These are phyloP conservation scores for Cephalotrichum gorgonifer DNA, from an alignment of 2,329 filamentous ascomycete genomes.

Conservation along the genomic window DNA sequence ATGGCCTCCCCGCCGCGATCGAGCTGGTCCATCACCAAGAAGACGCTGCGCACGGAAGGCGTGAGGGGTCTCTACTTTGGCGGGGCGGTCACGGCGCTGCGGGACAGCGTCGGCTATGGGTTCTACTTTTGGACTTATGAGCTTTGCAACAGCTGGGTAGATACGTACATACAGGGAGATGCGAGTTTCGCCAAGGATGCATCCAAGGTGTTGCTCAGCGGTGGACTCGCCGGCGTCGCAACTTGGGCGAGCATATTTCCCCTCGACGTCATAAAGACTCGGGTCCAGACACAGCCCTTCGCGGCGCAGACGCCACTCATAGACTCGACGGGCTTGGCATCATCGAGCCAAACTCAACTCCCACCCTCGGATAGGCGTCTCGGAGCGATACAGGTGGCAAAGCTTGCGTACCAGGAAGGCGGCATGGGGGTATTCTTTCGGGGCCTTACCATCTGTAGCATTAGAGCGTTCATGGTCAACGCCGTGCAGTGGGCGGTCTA, in stretches of 20 bases:
- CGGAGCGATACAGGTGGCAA: constrained; percentile 54
- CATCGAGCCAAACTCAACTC: constrained; percentile 7
- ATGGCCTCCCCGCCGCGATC: constrained; percentile 39
- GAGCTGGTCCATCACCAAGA: constrained; percentile 52
- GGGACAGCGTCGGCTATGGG: constrained; percentile 88
- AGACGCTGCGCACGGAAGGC: constrained; percentile 46
- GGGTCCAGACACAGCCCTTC: constrained; percentile 65
- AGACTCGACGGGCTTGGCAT: background rate
- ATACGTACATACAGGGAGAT: constrained; percentile 16
- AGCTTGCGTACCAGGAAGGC: constrained; percentile 52
- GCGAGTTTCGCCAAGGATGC: constrained; percentile 31
- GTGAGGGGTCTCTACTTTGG: constrained; percentile 71
- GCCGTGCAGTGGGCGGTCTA: constrained; percentile 89
- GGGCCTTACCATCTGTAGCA: constrained; percentile 70
- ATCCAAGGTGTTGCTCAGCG: constrained; percentile 64
- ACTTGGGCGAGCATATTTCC: constrained; percentile 91
- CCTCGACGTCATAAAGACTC: constrained; percentile 83
- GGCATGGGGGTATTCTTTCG: constrained; percentile 58
- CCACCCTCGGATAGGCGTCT: constrained; percentile 11
- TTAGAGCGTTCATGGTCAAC: constrained; percentile 84
- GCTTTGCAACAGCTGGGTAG: constrained; percentile 52
- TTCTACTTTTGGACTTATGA: constrained; percentile 97
- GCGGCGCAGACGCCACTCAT: constrained; percentile 2
- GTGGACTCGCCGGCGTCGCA: constrained; percentile 75
- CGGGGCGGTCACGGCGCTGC: constrained; percentile 67